A percentile compares a stretch with the other conserved stretches of the same genome.
phyloP scores from a whole-genome alignment of 2,329 filamentous ascomycete genomes.

The Arachnopeziza araneosa region DNA sequence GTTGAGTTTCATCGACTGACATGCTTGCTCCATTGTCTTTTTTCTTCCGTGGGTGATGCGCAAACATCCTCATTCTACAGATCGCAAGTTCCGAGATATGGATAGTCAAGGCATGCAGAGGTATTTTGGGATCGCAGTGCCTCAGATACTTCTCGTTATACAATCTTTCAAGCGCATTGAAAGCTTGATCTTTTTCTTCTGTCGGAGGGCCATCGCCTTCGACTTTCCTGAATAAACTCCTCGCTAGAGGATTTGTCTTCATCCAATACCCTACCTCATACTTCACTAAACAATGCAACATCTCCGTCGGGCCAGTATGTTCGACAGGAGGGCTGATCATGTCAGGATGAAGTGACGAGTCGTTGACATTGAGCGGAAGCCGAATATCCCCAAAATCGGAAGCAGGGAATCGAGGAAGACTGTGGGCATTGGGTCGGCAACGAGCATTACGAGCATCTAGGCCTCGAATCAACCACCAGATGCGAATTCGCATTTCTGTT shows the following conservation, averaged over 20 bases:
- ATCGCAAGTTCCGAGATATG: slow-evolving; percentile 10
- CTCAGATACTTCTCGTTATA: slow-evolving; percentile 36
- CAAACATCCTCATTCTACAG: slow-evolving; percentile 18
- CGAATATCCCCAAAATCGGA: slow-evolving; percentile 26
- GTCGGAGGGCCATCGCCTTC: background rate
- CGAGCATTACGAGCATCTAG: slow-evolving; percentile 32
- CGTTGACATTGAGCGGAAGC: slow-evolving; percentile 22
- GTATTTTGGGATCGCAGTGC: slow-evolving; percentile 34
- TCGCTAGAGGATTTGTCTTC: background rate
- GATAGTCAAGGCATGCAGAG: slow-evolving; percentile 28
- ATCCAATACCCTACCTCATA: slow-evolving; percentile 23
- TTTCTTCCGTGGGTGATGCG: slow-evolving; percentile 15
- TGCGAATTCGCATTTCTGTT: slow-evolving; percentile 50
- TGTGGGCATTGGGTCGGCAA: slow-evolving; percentile 47
- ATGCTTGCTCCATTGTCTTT: slow-evolving; percentile 11
- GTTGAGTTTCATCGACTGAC: slow-evolving; percentile 21
- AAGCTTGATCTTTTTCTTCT: slow-evolving; percentile 7
- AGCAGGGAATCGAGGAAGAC: slow-evolving; percentile 37
- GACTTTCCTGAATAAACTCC: background rate
- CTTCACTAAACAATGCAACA: slow-evolving; percentile 28
- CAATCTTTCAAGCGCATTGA: slow-evolving; percentile 11
- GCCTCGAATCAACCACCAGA: slow-evolving; percentile 55
- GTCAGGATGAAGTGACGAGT: slow-evolving; percentile 19
- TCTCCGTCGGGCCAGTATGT: slow-evolving; percentile 26
- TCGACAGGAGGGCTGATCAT: slow-evolving; percentile 17